Evolutionary conservation across 2,329 filamentous ascomycete genomes (phyloP).

Genomic region (Lizonia empirigonia): DNA sequence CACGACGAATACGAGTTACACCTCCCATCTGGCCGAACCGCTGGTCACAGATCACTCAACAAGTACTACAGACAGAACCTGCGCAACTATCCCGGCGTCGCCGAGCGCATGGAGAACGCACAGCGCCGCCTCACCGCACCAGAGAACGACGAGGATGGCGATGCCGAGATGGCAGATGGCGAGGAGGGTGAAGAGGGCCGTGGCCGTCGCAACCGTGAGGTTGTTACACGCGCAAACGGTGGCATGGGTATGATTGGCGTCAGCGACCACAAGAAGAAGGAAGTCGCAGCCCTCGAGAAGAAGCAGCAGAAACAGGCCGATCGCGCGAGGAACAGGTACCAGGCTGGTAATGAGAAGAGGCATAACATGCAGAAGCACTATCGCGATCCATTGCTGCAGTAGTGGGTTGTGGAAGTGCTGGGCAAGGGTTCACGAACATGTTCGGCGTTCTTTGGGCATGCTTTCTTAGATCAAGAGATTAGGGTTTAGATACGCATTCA

Average conservation of each 20-base stretch:
- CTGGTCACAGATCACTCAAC: slow-evolving; percentile 86
- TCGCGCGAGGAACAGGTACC: slow-evolving; percentile 62
- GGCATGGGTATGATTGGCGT: slow-evolving; percentile 78
- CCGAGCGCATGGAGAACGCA: slow-evolving; percentile 73
- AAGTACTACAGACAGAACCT: slow-evolving; percentile 94
- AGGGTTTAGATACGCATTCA: slow-evolving; percentile 9
- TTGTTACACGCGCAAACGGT: slow-evolving; percentile 71
- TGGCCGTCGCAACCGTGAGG: slow-evolving; percentile 45
- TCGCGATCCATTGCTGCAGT: slow-evolving; percentile 64
- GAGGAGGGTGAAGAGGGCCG: slow-evolving; percentile 32
- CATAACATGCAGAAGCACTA: slow-evolving; percentile 80
- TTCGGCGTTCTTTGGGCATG: slow-evolving; percentile 14
- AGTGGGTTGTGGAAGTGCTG: slow-evolving; percentile 10
- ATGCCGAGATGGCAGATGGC: slow-evolving; percentile 27
- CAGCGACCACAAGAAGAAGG: slow-evolving; percentile 73
- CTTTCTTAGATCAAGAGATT: background rate
- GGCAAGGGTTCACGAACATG: slow-evolving; percentile 4
- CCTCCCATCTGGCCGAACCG: slow-evolving; percentile 84
- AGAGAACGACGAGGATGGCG: slow-evolving; percentile 48
- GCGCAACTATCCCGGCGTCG: slow-evolving; percentile 77
- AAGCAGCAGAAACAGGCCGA: slow-evolving; percentile 70
- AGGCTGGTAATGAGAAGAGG: slow-evolving; percentile 73
- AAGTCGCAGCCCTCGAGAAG: slow-evolving; percentile 70
- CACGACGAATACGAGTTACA: slow-evolving; percentile 94
- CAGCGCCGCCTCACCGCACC: slow-evolving; percentile 67